phyloP scores from a whole-genome alignment of 2,329 filamentous ascomycete genomes.

The Sclerotinia subarctica region DNA sequence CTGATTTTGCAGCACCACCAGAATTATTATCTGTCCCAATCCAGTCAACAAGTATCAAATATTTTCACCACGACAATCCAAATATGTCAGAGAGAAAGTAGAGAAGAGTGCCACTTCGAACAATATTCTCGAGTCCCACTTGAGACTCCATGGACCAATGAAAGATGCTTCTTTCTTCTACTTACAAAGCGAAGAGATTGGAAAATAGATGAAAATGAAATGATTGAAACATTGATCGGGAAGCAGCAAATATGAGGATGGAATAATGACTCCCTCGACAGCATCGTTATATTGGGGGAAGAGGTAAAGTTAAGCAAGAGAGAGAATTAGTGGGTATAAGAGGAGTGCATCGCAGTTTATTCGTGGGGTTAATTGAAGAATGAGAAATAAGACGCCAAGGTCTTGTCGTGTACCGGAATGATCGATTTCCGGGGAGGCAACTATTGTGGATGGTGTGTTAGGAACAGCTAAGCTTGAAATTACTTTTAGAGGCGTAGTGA shows the following conservation, averaged over 20 bases:
- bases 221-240: not conserved
- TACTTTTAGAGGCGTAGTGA: not conserved
- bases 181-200: not conserved
- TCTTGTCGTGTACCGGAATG: not conserved
- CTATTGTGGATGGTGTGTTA: not conserved
- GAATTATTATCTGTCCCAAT: not conserved
- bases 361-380: not conserved
- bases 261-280: not conserved
- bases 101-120: not conserved
- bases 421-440: not conserved
- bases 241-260: not conserved
- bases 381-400: not conserved
- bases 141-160: not conserved
- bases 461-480: not conserved
- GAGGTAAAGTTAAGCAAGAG: not conserved
- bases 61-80: not conserved
- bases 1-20: not conserved
- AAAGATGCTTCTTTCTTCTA: not conserved
- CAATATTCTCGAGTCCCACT: too few relatives aligned
- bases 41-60: slow-evolving; percentile 1
- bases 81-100: not conserved
- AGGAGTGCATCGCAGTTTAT: not conserved
- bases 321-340: not conserved
- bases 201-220: slow-evolving; percentile 1
- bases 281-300: not conserved